Evolutionary conservation across 2,329 filamentous ascomycete species (phyloP).

Genomic region (Aspergillus ustus): DNA sequence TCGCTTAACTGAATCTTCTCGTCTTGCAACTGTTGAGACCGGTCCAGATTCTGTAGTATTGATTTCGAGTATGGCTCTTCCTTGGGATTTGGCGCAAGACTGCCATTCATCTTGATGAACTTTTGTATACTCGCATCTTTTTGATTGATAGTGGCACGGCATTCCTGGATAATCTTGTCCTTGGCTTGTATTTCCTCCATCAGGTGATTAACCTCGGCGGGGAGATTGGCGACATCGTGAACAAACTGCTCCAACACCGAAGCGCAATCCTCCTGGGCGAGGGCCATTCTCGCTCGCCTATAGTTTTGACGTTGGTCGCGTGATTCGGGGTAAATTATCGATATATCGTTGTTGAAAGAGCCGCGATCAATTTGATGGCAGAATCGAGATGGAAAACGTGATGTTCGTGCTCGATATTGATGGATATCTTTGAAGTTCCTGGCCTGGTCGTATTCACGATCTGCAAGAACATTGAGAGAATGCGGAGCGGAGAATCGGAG

Average conservation of each 20-base stretch:
- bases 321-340: background rate
- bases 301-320: background rate
- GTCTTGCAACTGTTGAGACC: conserved; percentile 61
- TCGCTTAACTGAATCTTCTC: conserved; percentile 66
- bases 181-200: conserved; percentile 71
- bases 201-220: conserved; percentile 67
- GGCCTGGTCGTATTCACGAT: no score
- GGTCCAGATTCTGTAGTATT: conserved; percentile 62
- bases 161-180: conserved; percentile 64
- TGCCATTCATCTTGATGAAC: conserved; percentile 67
- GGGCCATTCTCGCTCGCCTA: conserved; percentile 45
- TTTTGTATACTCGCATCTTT: conserved; percentile 68
- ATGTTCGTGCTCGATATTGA: background rate
- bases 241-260: conserved; percentile 69
- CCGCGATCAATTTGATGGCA: background rate
- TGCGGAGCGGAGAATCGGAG: background rate
- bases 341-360: background rate
- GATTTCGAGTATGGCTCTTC: conserved; percentile 64
- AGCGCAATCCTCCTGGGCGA: conserved; percentile 63
- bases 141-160: conserved; percentile 59
- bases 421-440: background rate
- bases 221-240: conserved; percentile 66
- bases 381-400: background rate
- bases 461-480: no score
- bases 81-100: conserved; percentile 65